Evolutionary conservation across 169 alveolate species (phyloP), one percentile per base, ranked within the genome.

Genomic region (Plasmodium cynomolgi): DNA sequence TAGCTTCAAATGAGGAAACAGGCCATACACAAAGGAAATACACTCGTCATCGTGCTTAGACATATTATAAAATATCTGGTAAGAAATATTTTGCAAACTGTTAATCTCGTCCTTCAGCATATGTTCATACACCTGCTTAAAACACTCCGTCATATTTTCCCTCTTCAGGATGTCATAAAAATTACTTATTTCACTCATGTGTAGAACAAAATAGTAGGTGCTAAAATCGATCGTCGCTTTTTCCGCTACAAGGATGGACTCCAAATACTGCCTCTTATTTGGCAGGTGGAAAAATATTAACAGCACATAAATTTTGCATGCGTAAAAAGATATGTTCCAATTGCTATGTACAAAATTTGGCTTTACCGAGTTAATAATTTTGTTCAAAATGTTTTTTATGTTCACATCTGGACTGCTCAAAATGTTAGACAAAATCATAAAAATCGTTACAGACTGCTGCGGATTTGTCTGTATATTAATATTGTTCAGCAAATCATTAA

Each of bases 401-500:
- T 82, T 82, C 7, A 91, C 29, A 81, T 81, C 83, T 3, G 81
- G 29, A 50, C 29, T 91, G 75, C 83, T 91, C 54, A 91, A 79
- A 6, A 91, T 91, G 75, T 91, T 91, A 0, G 95, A 91, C 56
- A 91, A 79, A 50, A 91, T 83, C 92, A 82, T 91, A 81, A 91
- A 91, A 72, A 91, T 91, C 15, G 95, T 91, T 17, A 82, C 20
- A 47, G 95, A 77, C 37, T 44, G 83, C 8, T 81, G 92, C 26
- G 84, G 26, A 91, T 56, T 91, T 47, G 68, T 50, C 68, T 82
- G 92, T 68, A 82, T 54, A 72, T 91, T 81, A 81, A 91, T 91
- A 82, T 91, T 91, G 79, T 91, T 91, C 77, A 91, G 58, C 56
- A 91, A 72, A 83, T 91, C 95, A 82, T 91, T 81, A 47, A 91